A percentile compares a stretch with the other conserved stretches of the same genome.
phyloP scores from a whole-genome alignment of 2,329 filamentous ascomycete genomes.

The Ophiostoma tasmaniense region DNA sequence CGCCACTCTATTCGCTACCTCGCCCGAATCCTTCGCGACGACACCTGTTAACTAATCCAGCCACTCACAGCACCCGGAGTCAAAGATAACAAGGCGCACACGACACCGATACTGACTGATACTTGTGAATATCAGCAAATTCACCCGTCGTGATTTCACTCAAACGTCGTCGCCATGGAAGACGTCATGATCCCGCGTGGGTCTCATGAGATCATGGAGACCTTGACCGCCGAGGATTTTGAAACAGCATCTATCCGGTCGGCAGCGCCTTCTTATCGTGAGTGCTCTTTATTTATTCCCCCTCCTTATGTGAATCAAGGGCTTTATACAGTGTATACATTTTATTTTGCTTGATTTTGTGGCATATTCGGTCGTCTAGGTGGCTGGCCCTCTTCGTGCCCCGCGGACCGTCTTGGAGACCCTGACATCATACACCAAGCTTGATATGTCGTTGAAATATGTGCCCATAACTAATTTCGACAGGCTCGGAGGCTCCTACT shows the following conservation, averaged over 20 bases:
- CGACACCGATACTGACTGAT: neutral
- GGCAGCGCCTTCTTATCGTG: constrained; percentile 59
- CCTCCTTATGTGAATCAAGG: neutral
- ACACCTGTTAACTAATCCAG: neutral
- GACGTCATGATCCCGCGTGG: constrained; percentile 12
- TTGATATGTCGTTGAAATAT: too few relatives aligned
- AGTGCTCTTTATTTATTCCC: constrained; percentile 26
- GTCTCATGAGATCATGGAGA: constrained; percentile 18
- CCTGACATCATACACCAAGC: too few relatives aligned
- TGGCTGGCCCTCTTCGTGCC: too few relatives aligned
- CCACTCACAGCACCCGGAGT: neutral
- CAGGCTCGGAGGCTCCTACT: constrained; percentile 56
- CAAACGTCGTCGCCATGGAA: constrained; percentile 7
- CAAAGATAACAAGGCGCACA: neutral
- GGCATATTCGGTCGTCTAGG: too few relatives aligned
- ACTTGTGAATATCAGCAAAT: neutral
- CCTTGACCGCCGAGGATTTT: constrained; percentile 45
- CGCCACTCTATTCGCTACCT: constrained; percentile 5
- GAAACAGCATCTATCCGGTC: constrained; percentile 61
- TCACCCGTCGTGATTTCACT: neutral
- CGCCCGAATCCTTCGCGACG: neutral
- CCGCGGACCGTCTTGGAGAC: too few relatives aligned
- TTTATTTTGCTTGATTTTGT: neutral
- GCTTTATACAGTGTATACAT: neutral
- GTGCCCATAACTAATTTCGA: neutral